Percentiles rank a stretch among this genome's conserved stretches.
Conservation (phyloP, 106 monocot genomes). For the Hemerocallis citrina region DNA sequence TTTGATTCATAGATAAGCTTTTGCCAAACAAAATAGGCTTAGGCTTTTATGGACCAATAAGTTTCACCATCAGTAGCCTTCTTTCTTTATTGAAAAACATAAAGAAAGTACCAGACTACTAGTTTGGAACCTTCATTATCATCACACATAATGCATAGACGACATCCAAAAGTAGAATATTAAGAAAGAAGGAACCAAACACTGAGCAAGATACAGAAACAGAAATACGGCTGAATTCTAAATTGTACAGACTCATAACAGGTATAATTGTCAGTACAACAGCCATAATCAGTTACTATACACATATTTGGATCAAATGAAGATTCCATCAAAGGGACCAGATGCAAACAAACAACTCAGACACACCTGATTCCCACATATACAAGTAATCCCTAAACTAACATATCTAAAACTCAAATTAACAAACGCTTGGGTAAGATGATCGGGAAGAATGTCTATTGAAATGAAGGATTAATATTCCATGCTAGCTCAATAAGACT, state of each 20-base stretch:
- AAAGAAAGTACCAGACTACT: too few relatives aligned
- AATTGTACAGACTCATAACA: not conserved
- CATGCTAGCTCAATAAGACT: not conserved
- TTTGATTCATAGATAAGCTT: too few relatives aligned
- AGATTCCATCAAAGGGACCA: not conserved
- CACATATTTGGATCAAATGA: not conserved
- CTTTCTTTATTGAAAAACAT: too few relatives aligned
- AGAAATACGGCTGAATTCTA: too few relatives aligned
- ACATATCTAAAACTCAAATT: not conserved
- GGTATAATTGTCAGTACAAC: not conserved
- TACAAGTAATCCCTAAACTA: constrained; percentile 1
- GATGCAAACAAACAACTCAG: constrained; percentile 3
- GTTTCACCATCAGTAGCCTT: too few relatives aligned
- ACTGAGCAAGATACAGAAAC: too few relatives aligned
- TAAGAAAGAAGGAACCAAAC: too few relatives aligned
- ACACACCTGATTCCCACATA: not conserved
- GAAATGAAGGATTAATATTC: not conserved
- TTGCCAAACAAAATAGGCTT: too few relatives aligned
- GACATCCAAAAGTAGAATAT: too few relatives aligned
- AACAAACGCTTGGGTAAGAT: constrained; percentile 6
- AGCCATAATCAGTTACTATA: constrained; percentile 1
- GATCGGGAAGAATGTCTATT: constrained; percentile 7
- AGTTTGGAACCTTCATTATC: too few relatives aligned
- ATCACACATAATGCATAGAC: too few relatives aligned
- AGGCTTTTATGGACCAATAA: too few relatives aligned